Conservation (phyloP, 176 grass and related monocot species). For the Oryza meyeriana region DNA sequence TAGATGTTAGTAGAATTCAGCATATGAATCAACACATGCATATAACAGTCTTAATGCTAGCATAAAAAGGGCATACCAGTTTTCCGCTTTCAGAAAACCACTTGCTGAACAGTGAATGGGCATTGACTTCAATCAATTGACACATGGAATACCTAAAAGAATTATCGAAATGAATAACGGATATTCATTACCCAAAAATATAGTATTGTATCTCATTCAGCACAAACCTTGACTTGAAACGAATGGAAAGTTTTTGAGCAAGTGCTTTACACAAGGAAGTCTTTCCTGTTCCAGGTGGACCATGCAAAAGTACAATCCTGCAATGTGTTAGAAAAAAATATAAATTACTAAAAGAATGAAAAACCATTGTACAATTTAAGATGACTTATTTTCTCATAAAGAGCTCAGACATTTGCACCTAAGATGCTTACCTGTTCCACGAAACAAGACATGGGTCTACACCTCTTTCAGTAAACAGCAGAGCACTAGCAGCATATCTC, state of each 20-base stretch:
- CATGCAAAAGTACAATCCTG: slow-evolving; percentile 98
- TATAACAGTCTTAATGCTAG: neutral
- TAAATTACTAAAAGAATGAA: slow-evolving; percentile 16
- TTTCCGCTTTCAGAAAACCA: slow-evolving; percentile 99
- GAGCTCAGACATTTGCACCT: neutral
- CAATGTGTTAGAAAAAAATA: slow-evolving; percentile 13
- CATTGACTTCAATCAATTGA: slow-evolving; percentile 96
- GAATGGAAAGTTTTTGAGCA: slow-evolving; percentile 98
- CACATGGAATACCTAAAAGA: slow-evolving; percentile 81
- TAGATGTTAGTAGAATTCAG: neutral
- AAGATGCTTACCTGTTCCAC: slow-evolving; percentile 80
- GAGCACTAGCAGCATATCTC: slow-evolving; percentile 94
- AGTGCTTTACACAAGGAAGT: slow-evolving; percentile 98
- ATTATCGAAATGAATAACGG: slow-evolving; percentile 20
- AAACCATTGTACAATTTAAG: slow-evolving; percentile 7
- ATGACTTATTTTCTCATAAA: slow-evolving; percentile 7
- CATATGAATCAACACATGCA: slow-evolving; percentile 7
- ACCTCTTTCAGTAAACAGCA: slow-evolving; percentile 92
- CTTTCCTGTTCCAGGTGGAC: slow-evolving; percentile 98
- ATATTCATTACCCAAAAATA: slow-evolving; percentile 13
- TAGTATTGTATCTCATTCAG: slow-evolving; percentile 16
- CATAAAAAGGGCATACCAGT: slow-evolving; percentile 67
- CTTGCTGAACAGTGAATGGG: slow-evolving; percentile 99
- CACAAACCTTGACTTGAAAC: slow-evolving; percentile 72
- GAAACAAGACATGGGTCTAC: slow-evolving; percentile 93